Conservation (phyloP, 202 grass and related monocot genomes). For the Alloteropsis angusta region DNA sequence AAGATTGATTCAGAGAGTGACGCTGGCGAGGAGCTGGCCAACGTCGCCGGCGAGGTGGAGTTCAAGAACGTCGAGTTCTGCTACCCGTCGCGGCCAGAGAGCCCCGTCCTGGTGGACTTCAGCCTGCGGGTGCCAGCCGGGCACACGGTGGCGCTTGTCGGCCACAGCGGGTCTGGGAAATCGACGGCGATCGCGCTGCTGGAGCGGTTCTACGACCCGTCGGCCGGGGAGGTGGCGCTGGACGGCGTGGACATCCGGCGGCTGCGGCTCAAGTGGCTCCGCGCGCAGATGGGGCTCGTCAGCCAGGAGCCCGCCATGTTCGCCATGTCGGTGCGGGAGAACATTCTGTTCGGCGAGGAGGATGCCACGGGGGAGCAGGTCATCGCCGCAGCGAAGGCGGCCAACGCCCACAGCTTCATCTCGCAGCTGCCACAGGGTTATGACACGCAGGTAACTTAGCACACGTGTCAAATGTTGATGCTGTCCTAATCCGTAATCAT, state of each 20-base stretch:
- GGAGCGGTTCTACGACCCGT: conserved; percentile 76
- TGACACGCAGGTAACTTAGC: conserved; percentile 54
- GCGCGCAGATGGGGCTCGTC: conserved; percentile 79
- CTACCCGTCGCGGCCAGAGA: conserved; percentile 71
- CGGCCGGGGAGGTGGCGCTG: conserved; percentile 33
- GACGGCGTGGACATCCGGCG: conserved; percentile 61
- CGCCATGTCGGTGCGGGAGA: conserved; percentile 64
- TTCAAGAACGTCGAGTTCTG: conserved; percentile 53
- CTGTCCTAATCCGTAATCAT: neutral
- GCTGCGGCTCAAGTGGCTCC: conserved; percentile 68
- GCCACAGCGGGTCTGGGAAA: conserved; percentile 68
- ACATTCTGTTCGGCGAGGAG: conserved; percentile 84
- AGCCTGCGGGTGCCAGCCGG: conserved; percentile 56
- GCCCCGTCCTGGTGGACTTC: conserved; percentile 46
- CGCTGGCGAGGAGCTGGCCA: conserved; percentile 38
- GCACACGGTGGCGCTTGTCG: conserved; percentile 57
- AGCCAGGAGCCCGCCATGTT: conserved; percentile 88
- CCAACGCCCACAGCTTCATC: conserved; percentile 91
- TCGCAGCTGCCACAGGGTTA: conserved; percentile 74
- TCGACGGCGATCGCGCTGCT: conserved; percentile 71
- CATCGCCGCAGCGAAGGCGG: conserved; percentile 42
- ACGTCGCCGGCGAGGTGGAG: conserved; percentile 59
- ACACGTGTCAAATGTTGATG: neutral
- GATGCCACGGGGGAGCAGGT: conserved; percentile 72
- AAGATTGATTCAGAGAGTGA: conserved; percentile 64